Evolutionary conservation across 2,329 filamentous ascomycete species (phyloP).

Genomic region (Rhynchosporium agropyri): DNA sequence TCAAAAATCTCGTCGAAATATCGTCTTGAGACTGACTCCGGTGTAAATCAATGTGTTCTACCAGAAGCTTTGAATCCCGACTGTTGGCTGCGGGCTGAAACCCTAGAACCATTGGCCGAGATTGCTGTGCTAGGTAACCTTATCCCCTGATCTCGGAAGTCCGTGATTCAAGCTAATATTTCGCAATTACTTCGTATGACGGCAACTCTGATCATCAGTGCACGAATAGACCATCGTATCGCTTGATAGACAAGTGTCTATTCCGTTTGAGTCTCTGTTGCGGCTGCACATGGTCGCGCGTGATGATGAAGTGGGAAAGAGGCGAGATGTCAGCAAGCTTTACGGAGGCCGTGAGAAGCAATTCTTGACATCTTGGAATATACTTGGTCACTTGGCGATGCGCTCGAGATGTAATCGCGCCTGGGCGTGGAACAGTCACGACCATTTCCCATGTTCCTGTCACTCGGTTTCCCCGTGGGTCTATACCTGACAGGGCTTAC

Average conservation of each 20-base stretch:
- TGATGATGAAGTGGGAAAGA: constrained; percentile 14
- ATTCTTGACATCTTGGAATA: constrained; percentile 9
- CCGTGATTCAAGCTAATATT: background rate
- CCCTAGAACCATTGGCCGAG: background rate
- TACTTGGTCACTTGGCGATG: constrained; percentile 15
- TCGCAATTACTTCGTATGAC: too few relatives aligned
- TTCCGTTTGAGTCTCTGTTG: background rate
- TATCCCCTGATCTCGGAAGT: background rate
- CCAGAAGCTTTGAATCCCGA: background rate
- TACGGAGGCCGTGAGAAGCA: constrained; percentile 13
- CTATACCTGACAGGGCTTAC: too few relatives aligned
- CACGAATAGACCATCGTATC: background rate
- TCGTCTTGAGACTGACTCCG: too few relatives aligned
- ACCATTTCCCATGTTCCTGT: background rate
- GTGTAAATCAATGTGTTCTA: too few relatives aligned
- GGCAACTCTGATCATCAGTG: background rate
- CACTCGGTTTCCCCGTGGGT: background rate
- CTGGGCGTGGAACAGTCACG: constrained; percentile 4
- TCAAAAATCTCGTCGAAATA: too few relatives aligned
- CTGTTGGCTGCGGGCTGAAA: background rate
- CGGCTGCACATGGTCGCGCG: background rate
- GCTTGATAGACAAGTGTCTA: background rate
- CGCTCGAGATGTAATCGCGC: background rate
- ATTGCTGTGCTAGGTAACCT: background rate
- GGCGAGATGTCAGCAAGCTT: constrained; percentile 16